phyloP scores from a whole-genome alignment of 2,329 filamentous ascomycete species.

The Ophiostoma quercus region DNA sequence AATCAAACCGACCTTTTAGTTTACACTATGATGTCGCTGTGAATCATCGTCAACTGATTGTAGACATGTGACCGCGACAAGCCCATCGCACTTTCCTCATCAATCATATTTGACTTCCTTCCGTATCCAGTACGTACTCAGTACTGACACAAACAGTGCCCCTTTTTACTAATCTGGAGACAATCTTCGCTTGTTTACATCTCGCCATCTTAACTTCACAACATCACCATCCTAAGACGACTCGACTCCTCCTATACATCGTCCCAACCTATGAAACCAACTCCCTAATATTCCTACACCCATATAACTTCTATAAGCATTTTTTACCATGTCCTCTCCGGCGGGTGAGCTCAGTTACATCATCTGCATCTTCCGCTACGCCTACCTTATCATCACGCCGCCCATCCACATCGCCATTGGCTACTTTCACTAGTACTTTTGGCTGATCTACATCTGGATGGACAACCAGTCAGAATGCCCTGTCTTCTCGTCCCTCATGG shows the following conservation, averaged over 20 bases:
- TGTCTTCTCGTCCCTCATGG: background rate
- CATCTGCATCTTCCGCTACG: constrained; percentile 2
- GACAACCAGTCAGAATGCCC: background rate
- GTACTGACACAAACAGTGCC: background rate
- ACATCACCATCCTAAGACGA: background rate
- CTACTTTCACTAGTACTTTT: constrained; percentile 13
- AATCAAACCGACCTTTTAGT: background rate
- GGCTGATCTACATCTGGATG: constrained; percentile 1
- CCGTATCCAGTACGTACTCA: background rate
- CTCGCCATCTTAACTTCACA: background rate
- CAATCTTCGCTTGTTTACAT: background rate
- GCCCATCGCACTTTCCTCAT: background rate
- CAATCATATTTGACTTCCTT: background rate
- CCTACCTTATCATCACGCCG: background rate
- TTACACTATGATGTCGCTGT: background rate
- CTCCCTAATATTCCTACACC: background rate
- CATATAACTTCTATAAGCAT: background rate
- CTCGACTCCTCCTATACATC: background rate
- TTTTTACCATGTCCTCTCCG: background rate
- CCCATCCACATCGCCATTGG: background rate
- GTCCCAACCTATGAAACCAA: background rate
- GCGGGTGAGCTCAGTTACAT: background rate
- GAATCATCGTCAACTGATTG: background rate
- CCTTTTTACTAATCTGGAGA: background rate
- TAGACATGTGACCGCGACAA: background rate